A percentile compares a stretch with the other conserved stretches of the same genome.
Conservation (phyloP, 139 green algal genomes). For the Picochlorum sp. region DNA sequence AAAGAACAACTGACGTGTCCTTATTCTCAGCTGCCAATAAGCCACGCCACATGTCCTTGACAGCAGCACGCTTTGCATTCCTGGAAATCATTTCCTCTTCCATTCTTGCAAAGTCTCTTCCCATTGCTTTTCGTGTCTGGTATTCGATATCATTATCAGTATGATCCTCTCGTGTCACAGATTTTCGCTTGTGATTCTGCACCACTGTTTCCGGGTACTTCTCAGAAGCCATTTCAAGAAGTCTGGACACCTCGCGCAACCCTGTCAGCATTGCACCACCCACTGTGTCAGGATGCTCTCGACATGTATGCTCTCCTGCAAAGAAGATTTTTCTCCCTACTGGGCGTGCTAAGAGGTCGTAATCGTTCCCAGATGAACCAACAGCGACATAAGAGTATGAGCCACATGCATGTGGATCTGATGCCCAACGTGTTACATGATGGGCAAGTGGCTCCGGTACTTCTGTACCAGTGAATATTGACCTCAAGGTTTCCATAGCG, state of each 20-base stretch:
- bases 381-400: conserved; percentile 74
- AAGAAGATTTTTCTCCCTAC: conserved; percentile 58
- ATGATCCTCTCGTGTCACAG: background rate
- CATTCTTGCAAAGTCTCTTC: conserved; percentile 10
- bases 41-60: conserved; percentile 22
- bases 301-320: conserved; percentile 72
- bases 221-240: conserved; percentile 36
- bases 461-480: conserved; percentile 1
- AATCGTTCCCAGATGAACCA: conserved; percentile 45
- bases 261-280: conserved; percentile 75
- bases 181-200: conserved; percentile 2
- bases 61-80: conserved; percentile 4
- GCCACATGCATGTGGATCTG: conserved; percentile 26
- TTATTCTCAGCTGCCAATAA: conserved; percentile 21
- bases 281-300: conserved; percentile 80
- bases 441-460: conserved; percentile 36
- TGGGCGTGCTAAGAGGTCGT: conserved; percentile 66
- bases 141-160: conserved; percentile 9
- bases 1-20: conserved; percentile 8
- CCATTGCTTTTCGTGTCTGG: conserved; percentile 4
- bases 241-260: conserved; percentile 54
- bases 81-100: conserved; percentile 10
- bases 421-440: conserved; percentile 41
- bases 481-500: conserved; percentile 40
- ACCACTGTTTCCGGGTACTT: conserved; percentile 1